Evolutionary conservation across 2,329 filamentous ascomycete species (phyloP).

Genomic region (Elsinoe perseae): DNA sequence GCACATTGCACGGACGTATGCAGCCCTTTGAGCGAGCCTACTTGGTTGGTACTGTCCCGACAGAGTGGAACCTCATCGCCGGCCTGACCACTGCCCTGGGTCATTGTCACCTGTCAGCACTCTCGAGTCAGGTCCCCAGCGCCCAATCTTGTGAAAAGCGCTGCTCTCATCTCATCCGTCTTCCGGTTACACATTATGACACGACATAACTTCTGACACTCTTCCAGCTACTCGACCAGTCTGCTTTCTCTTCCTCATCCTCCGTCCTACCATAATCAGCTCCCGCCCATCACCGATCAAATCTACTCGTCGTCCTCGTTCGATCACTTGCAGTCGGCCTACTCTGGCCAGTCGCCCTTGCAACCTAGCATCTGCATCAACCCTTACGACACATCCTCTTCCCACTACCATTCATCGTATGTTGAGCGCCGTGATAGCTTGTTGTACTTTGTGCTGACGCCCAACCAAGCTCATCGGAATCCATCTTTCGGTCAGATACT

Average conservation of each 20-base stretch:
- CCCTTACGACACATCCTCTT: background rate
- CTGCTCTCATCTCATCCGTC: background rate
- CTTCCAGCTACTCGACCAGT: background rate
- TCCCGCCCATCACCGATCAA: background rate
- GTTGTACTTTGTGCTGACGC: background rate
- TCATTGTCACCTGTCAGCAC: background rate
- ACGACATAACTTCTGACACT: slow-evolving; percentile 1
- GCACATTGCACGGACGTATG: background rate
- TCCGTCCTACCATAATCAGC: background rate
- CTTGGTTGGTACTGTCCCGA: background rate
- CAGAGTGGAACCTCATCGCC: background rate
- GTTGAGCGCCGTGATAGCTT: background rate
- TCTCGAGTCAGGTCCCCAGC: background rate
- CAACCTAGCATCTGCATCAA: background rate
- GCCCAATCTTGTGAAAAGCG: slow-evolving; percentile 1
- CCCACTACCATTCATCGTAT: background rate
- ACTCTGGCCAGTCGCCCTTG: background rate
- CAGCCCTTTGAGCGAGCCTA: background rate
- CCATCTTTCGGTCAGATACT: background rate
- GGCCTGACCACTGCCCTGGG: background rate
- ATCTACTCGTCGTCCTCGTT: background rate
- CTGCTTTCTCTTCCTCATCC: background rate
- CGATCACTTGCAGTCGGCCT: background rate
- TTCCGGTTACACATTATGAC: slow-evolving; percentile 5
- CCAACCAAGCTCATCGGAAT: background rate